Evolutionary conservation across 495 filamentous ascomycete genomes (phyloP).

Genomic region (Annulohypoxylon moriforme): DNA sequence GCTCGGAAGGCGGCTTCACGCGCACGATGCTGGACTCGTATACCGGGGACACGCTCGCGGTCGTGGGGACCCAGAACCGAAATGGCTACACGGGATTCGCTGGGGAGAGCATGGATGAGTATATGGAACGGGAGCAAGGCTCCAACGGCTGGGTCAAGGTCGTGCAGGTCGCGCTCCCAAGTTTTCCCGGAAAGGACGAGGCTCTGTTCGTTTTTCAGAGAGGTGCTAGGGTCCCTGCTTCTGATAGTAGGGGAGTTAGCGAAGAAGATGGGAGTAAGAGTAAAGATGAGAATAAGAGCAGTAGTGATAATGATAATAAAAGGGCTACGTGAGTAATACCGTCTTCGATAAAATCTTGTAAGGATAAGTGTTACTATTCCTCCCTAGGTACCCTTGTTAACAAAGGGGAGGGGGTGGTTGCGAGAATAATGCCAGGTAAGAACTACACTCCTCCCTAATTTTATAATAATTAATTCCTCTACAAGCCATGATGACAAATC

Average conservation of each 20-base stretch:
- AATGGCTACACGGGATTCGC: constrained; percentile 73
- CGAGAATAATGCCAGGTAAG: not conserved
- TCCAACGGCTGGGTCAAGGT: constrained; percentile 52
- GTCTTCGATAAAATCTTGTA: not conserved
- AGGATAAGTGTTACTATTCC: not conserved
- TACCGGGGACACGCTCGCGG: constrained; percentile 66
- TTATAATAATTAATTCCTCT: not conserved
- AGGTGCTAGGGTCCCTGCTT: constrained; percentile 40
- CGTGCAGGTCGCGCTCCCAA: constrained; percentile 62
- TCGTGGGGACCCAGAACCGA: constrained; percentile 72
- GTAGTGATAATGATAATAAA: constrained; percentile 16
- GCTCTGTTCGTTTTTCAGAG: constrained; percentile 63
- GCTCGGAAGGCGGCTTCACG: constrained; percentile 60
- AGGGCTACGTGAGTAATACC: constrained; percentile 3
- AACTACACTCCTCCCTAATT: not conserved
- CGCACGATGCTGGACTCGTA: constrained; percentile 62
- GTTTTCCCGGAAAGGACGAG: constrained; percentile 68
- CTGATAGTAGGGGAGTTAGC: not conserved
- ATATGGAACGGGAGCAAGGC: constrained; percentile 60
- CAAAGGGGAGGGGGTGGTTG: not conserved
- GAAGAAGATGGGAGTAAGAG: not conserved
- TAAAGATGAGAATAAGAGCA: not conserved
- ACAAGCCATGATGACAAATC: not conserved
- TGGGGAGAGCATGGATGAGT: constrained; percentile 65
- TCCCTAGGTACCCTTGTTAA: too few species aligned